phyloP scores from a whole-genome alignment of 768 basidiomycete genomes.

The Coprinopsis sp. region DNA sequence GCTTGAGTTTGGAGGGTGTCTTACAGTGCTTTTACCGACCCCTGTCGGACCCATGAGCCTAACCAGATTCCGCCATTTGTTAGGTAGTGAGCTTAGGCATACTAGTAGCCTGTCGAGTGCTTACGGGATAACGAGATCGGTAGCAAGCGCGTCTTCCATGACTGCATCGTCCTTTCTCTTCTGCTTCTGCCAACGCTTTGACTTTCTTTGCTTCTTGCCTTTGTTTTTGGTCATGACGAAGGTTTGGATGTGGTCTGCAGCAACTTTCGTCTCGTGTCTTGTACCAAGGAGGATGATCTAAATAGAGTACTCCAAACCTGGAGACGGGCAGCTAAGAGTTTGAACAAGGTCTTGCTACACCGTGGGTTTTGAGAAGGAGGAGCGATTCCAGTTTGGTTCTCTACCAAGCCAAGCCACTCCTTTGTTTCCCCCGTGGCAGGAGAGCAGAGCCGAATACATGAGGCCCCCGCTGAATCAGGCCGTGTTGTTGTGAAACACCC shows the following conservation, averaged over 20 bases:
- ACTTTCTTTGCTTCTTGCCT: not conserved
- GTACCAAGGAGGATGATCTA: not conserved
- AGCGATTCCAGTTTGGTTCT: not conserved
- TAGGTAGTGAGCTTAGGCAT: not conserved
- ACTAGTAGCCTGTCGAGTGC: not conserved
- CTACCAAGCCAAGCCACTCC: not conserved
- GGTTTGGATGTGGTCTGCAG: no score
- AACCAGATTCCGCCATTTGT: not conserved
- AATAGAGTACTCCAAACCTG: not conserved
- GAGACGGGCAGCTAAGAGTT: no score
- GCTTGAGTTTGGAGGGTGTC: not conserved
- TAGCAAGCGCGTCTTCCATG: not conserved
- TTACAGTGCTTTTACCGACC: slow-evolving; percentile 1
- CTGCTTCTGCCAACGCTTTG: not conserved
- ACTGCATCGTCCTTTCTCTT: not conserved
- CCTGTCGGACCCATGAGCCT: slow-evolving; percentile 3
- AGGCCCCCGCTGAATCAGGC: not conserved
- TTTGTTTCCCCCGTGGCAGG: not conserved
- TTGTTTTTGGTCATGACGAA: no score
- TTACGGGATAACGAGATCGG: slow-evolving; percentile 1
- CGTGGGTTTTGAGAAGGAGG: no score
- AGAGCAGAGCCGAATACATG: not conserved
- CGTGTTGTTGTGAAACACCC: no score
- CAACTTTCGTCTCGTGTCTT: no score
- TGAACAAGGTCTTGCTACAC: no score